A percentile compares a stretch with the other conserved stretches of the same genome.
Conservation (phyloP, 345 rosid species). For the Salix suchowensis region DNA sequence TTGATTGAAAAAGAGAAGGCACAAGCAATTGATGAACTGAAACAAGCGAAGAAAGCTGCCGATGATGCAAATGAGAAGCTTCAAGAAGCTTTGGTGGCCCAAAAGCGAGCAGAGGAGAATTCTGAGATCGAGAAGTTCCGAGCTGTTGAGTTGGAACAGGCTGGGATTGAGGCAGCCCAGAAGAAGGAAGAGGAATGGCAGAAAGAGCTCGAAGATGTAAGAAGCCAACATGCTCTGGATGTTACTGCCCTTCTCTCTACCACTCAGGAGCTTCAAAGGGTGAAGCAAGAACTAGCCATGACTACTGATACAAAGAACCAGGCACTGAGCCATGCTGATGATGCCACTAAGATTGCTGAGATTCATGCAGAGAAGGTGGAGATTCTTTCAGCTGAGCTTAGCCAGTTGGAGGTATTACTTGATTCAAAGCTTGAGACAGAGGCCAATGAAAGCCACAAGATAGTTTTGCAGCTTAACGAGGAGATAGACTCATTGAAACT, state of each 20-base stretch:
- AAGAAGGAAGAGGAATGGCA: slow-evolving; percentile 79
- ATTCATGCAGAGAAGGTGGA: slow-evolving; percentile 75
- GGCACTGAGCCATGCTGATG: slow-evolving; percentile 83
- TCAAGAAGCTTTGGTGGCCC: slow-evolving; percentile 78
- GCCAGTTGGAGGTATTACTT: slow-evolving; percentile 59
- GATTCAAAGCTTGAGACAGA: slow-evolving; percentile 64
- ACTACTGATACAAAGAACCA: slow-evolving; percentile 76
- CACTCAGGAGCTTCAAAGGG: slow-evolving; percentile 63
- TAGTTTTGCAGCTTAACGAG: slow-evolving; percentile 43
- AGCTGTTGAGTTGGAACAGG: slow-evolving; percentile 84
- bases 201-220: slow-evolving; percentile 66
- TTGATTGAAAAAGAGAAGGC: slow-evolving; percentile 73
- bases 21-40: slow-evolving; percentile 63
- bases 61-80: slow-evolving; percentile 73
- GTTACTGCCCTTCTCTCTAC: slow-evolving; percentile 69
- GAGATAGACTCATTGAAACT: slow-evolving; percentile 55
- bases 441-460: slow-evolving; percentile 40
- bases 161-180: slow-evolving; percentile 79
- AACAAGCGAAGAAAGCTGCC: slow-evolving; percentile 58
- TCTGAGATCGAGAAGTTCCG: slow-evolving; percentile 89
- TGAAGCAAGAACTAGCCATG: slow-evolving; percentile 64
- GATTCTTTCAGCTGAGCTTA: slow-evolving; percentile 67
- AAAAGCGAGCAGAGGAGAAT: slow-evolving; percentile 70
- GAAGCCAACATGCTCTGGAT: slow-evolving; percentile 79
- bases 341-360: slow-evolving; percentile 85